Conservation (phyloP, 2,329 filamentous ascomycete species). For the Penicillium sp. region DNA sequence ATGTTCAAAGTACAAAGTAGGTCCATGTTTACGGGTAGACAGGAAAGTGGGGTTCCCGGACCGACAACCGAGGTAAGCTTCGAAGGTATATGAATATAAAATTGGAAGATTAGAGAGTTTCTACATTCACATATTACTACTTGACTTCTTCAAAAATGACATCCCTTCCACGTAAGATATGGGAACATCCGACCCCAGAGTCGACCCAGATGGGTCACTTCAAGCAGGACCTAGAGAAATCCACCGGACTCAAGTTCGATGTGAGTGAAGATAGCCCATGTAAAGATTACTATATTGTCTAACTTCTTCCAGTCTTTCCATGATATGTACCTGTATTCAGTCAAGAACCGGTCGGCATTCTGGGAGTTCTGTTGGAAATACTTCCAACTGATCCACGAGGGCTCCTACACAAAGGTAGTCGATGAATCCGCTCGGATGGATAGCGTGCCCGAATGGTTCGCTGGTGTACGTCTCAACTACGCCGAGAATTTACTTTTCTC, state of each 20-base stretch:
- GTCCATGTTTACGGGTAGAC: background rate
- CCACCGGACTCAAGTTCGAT: conserved; percentile 16
- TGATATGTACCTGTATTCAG: conserved; percentile 69
- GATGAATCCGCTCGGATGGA: conserved; percentile 70
- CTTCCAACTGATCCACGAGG: conserved; percentile 62
- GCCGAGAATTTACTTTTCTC: conserved; percentile 77
- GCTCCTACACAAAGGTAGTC: conserved; percentile 59
- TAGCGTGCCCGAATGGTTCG: conserved; percentile 72
- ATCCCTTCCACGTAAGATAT: conserved; percentile 21
- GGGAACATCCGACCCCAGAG: conserved; percentile 26
- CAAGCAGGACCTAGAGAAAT: conserved; percentile 15
- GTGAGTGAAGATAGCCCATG: background rate
- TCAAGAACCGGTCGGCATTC: conserved; percentile 61
- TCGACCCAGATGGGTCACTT: conserved; percentile 24
- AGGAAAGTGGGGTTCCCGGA: background rate
- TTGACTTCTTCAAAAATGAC: background rate
- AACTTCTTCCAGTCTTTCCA: conserved; percentile 47
- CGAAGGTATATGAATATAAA: background rate
- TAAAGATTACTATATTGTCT: background rate
- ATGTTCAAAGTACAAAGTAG: background rate
- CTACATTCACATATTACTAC: background rate
- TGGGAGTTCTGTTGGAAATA: conserved; percentile 63
- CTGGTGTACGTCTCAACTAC: conserved; percentile 70
- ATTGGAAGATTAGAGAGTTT: background rate
- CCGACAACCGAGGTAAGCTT: background rate